These are phyloP conservation scores for Zelopaecilomyces penicillatus DNA, from an alignment of 2,329 filamentous ascomycete genomes.

Conservation along the genomic window DNA sequence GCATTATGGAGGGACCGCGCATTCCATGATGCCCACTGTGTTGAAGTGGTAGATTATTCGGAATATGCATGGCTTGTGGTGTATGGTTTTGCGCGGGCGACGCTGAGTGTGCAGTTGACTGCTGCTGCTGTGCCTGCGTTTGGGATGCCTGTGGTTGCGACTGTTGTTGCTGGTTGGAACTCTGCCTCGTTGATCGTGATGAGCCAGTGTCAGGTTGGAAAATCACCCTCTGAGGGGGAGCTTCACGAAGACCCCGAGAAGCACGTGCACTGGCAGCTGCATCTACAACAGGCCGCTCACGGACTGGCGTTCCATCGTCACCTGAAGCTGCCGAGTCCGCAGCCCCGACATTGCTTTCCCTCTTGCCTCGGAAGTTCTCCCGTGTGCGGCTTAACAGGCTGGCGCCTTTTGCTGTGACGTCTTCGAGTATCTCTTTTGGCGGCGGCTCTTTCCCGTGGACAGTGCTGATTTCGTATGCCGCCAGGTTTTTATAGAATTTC, in stretches of 20 bases:
- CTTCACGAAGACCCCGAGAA: slow-evolving; percentile 63
- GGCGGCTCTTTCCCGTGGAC: slow-evolving; percentile 74
- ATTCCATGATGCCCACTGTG: slow-evolving; percentile 23
- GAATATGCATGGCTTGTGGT: slow-evolving; percentile 25
- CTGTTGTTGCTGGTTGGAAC: slow-evolving; percentile 31
- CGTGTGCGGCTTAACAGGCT: slow-evolving; percentile 68
- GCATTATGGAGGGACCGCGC: slow-evolving; percentile 37
- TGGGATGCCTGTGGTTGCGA: background rate
- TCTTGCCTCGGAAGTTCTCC: slow-evolving; percentile 59
- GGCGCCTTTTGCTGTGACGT: slow-evolving; percentile 78
- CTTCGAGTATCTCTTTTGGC: slow-evolving; percentile 79
- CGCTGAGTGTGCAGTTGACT: slow-evolving; percentile 15
- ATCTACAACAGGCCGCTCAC: slow-evolving; percentile 44
- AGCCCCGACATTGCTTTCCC: slow-evolving; percentile 40
- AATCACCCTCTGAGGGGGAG: slow-evolving; percentile 75
- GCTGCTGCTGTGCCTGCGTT: background rate
- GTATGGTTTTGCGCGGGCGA: slow-evolving; percentile 19
- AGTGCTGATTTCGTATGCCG: slow-evolving; percentile 76
- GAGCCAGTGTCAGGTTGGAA: slow-evolving; percentile 73
- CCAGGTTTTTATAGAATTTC: slow-evolving; percentile 82
- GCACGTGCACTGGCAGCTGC: slow-evolving; percentile 47
- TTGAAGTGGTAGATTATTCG: slow-evolving; percentile 21
- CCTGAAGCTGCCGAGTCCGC: slow-evolving; percentile 52
- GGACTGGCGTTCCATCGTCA: slow-evolving; percentile 50
- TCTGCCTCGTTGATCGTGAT: slow-evolving; percentile 54